A percentile compares a stretch with the other conserved stretches of the same genome.
Conservation (phyloP, 176 grass and related monocot genomes). For the Avena atlantica region DNA sequence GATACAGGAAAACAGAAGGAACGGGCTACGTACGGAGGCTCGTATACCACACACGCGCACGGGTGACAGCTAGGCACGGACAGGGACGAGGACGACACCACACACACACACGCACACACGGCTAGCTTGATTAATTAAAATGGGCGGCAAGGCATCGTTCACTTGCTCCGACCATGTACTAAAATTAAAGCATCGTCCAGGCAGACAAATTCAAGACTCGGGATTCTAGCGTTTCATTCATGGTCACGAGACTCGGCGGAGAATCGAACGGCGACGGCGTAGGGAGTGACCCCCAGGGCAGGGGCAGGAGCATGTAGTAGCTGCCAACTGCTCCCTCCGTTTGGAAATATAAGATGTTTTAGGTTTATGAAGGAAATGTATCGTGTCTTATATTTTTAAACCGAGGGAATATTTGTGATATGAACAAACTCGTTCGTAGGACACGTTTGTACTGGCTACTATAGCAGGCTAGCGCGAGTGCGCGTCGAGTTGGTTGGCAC, state of each 20-base stretch:
- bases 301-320: neutral
- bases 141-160: constrained; percentile 30
- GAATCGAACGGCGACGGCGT: neutral
- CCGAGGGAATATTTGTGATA: neutral
- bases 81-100: constrained; percentile 26
- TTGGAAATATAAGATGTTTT: too few relatives aligned
- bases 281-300: neutral
- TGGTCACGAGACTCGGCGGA: neutral
- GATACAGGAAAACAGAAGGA: neutral
- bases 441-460: constrained; percentile 26
- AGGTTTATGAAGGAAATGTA: too few relatives aligned
- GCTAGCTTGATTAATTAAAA: neutral
- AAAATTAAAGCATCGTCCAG: neutral
- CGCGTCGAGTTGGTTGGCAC: constrained; percentile 53
- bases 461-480: constrained; percentile 43
- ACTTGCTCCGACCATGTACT: neutral
- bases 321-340: too few relatives aligned
- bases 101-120: too few relatives aligned
- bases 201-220: neutral
- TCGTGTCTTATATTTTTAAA: too few relatives aligned
- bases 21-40: neutral
- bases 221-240: too few relatives aligned
- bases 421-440: neutral
- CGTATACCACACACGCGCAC: constrained; percentile 1
- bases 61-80: constrained; percentile 41